Evolutionary conservation across 257 asterid species (phyloP).

Genomic region (Avicennia marina): DNA sequence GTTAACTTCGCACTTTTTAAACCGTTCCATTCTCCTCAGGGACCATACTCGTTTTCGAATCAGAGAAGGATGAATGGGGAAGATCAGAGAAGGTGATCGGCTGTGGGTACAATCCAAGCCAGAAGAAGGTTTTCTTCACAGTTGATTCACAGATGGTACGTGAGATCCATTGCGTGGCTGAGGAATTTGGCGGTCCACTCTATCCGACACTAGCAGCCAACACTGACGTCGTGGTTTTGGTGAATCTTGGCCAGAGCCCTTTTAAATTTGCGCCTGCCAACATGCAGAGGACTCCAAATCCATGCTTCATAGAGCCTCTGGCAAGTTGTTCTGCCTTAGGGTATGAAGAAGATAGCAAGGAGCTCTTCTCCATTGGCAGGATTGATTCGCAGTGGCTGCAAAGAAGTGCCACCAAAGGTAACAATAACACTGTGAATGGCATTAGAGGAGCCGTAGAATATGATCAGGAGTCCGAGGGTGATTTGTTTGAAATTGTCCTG

Average conservation of each 20-base stretch:
- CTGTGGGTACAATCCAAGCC: slow-evolving; percentile 62
- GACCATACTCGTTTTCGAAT: slow-evolving; percentile 37
- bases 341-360: slow-evolving; percentile 60
- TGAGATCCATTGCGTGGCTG: slow-evolving; percentile 57
- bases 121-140: slow-evolving; percentile 60
- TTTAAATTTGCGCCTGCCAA: slow-evolving; percentile 48
- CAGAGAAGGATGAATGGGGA: slow-evolving; percentile 48
- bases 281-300: slow-evolving; percentile 50
- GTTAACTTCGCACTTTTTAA: background rate
- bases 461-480: slow-evolving; percentile 64
- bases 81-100: slow-evolving; percentile 47
- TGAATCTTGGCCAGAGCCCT: slow-evolving; percentile 64
- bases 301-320: slow-evolving; percentile 48
- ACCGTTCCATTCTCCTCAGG: slow-evolving; percentile 29
- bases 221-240: slow-evolving; percentile 34
- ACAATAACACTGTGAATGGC: slow-evolving; percentile 27
- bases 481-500: slow-evolving; percentile 60
- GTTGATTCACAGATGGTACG: slow-evolving; percentile 50
- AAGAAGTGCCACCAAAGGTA: slow-evolving; percentile 34
- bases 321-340: slow-evolving; percentile 38
- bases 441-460: slow-evolving; percentile 21
- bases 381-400: slow-evolving; percentile 55
- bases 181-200: slow-evolving; percentile 48
- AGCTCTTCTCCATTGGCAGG: slow-evolving; percentile 78
- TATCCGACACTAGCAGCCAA: slow-evolving; percentile 63